These are phyloP conservation scores for Mycena polygramma DNA, from an alignment of 768 basidiomycete genomes.

Conservation along the genomic window DNA sequence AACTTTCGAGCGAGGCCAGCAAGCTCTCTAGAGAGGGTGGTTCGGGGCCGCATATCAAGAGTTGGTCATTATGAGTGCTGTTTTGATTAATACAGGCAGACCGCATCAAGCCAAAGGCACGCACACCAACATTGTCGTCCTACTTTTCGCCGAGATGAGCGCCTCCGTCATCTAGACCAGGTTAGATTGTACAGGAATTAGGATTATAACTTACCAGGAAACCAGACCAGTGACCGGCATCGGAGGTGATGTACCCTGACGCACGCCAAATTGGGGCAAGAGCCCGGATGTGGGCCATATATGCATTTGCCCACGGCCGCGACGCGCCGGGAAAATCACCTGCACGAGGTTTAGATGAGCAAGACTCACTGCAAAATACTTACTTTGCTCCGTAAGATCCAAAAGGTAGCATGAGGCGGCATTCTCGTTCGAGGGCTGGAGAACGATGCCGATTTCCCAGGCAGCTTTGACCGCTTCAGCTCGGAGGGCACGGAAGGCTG, in stretches of 20 bases:
- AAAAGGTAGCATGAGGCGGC: slow-evolving; percentile 28
- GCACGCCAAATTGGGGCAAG: slow-evolving; percentile 18
- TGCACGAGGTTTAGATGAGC: background rate
- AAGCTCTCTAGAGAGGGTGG: slow-evolving; percentile 11
- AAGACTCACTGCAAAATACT: background rate
- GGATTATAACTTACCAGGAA: slow-evolving; percentile 1
- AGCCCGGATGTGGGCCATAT: slow-evolving; percentile 16
- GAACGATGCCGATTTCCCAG: slow-evolving; percentile 28
- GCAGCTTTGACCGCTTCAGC: slow-evolving; percentile 21
- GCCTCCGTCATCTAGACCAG: slow-evolving; percentile 22
- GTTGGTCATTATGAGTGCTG: slow-evolving; percentile 26
- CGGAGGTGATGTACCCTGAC: background rate
- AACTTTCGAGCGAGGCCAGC: background rate
- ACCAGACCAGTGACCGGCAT: slow-evolving; percentile 5
- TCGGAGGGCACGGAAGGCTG: slow-evolving; percentile 3
- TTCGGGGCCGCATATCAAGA: slow-evolving; percentile 19
- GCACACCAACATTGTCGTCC: slow-evolving; percentile 22
- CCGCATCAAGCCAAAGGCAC: background rate
- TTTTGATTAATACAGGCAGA: background rate
- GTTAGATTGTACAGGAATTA: background rate
- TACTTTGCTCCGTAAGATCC: slow-evolving; percentile 32
- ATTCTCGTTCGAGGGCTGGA: slow-evolving; percentile 29
- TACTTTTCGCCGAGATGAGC: slow-evolving; percentile 10
- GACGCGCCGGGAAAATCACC: slow-evolving; percentile 14
- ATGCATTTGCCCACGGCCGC: slow-evolving; percentile 31